Base-by-base conservation (phyloP, 179 eudicot genomes). In the Actinidia arguta region DNA sequence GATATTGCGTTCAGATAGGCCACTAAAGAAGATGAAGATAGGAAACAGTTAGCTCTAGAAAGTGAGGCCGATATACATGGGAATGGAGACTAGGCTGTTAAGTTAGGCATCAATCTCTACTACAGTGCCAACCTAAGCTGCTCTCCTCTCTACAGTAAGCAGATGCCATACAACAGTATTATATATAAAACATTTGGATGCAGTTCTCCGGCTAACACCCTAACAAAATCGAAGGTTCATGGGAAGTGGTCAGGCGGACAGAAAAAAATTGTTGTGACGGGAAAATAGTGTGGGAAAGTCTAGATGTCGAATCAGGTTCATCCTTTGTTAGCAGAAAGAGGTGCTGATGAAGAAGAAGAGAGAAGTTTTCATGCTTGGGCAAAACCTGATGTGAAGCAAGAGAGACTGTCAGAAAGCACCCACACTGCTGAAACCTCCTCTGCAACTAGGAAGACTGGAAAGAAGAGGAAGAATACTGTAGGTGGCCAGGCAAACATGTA, bases 221-320 rank as follows among this genome's bases (percentile, higher is more conserved):
- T 85, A 58, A 80, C 76, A 27, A 82, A 87, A 62, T 73, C 80
- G 24, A 87, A 91, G 64, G 51, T 78, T 59, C 69, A 61, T 52
- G 89, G 86, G 69, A 92, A 75, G 84, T 84, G 91, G 27, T 76
- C 83, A 66, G 90, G 93, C 31, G 90, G 89, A 86, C 99, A 92
- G 89, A 95, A 86, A 80, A 94, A 92, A 77, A 84, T 91, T 27
- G 87, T 90, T 24, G 88, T 94, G 84, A 98, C 94, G 22, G 99
- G 99, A 71, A 94, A 89, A 88, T 95, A 98, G 99, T 95, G 99
- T 63, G 99, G 99, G 66, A 95, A 88, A 92, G 98, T 94, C 61
- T 95, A 98, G 99, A 95, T 93, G 97, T 92, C 99, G 0, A 94
- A 87, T 84, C 97, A 95, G 81, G 99, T 93, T 85, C 99, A 95